A percentile compares a stretch with the other conserved stretches of the same genome.
Evolutionary conservation across 2,329 filamentous ascomycete species (phyloP).

Genomic region (Colletotrichum gloeosporioides): DNA sequence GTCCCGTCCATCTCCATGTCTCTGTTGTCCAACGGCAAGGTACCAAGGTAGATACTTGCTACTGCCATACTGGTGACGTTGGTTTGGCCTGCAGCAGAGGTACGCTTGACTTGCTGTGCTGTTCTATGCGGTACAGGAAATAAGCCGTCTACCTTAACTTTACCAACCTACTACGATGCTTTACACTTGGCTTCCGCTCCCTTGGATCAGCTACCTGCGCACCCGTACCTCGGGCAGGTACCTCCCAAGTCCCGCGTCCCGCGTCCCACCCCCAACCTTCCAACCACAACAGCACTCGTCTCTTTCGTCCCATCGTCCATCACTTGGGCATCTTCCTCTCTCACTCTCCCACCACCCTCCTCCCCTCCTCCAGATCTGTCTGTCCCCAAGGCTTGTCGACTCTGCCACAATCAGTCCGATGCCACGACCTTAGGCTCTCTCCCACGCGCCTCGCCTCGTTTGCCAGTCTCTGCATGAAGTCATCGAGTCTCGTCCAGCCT

Average conservation of each 20-base stretch:
- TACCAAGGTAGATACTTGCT: background rate
- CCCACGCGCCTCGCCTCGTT: slow-evolving; percentile 3
- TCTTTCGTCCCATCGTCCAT: slow-evolving; percentile 1
- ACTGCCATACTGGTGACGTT: background rate
- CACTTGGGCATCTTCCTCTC: slow-evolving; percentile 1
- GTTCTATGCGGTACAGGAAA: background rate
- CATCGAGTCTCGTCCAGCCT: background rate
- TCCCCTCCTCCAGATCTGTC: slow-evolving; percentile 25
- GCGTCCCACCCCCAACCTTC: background rate
- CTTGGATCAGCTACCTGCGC: background rate
- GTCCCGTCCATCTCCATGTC: background rate
- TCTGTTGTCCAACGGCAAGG: background rate
- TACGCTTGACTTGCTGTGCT: background rate
- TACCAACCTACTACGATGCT: background rate
- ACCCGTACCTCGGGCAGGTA: background rate
- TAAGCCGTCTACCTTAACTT: background rate
- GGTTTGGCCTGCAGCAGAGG: background rate
- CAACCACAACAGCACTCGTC: background rate
- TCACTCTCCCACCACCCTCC: background rate
- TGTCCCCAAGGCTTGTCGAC: background rate
- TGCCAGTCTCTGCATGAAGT: background rate
- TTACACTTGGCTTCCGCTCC: slow-evolving; percentile 9
- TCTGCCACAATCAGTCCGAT: slow-evolving; percentile 16
- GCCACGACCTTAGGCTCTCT: slow-evolving; percentile 7
- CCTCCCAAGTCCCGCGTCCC: background rate